phyloP scores from a whole-genome alignment of 2,329 filamentous ascomycete genomes.

The Lachnellula suecica region DNA sequence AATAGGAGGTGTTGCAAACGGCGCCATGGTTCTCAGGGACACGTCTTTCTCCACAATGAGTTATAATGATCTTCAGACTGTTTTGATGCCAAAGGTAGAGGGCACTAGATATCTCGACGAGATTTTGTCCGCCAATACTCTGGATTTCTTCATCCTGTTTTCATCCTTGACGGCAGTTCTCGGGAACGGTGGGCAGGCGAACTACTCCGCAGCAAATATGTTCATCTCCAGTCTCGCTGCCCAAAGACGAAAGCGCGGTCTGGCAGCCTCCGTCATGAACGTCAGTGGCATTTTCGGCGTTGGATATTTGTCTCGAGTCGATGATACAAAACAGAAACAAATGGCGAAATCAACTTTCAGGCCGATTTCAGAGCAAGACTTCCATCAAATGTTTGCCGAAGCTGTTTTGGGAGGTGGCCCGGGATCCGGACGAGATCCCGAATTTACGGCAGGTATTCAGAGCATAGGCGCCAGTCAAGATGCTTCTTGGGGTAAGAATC shows the following conservation, averaged over 20 bases:
- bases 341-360: background rate
- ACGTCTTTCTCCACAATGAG: conserved; percentile 31
- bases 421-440: background rate
- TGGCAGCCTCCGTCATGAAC: conserved; percentile 39
- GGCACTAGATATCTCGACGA: conserved; percentile 34
- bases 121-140: conserved; percentile 26
- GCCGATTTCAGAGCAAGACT: conserved; percentile 34
- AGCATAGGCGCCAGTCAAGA: background rate
- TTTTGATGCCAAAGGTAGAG: conserved; percentile 36
- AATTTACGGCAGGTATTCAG: conserved; percentile 1
- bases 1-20: conserved; percentile 43
- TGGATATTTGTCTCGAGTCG: conserved; percentile 35
- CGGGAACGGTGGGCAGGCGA: conserved; percentile 40
- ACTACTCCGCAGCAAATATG: conserved; percentile 45
- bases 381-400: conserved; percentile 43
- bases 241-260: conserved; percentile 37
- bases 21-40: conserved; percentile 44
- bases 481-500: background rate
- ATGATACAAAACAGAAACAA: background rate
- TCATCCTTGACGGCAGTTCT: conserved; percentile 31
- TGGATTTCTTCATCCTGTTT: conserved; percentile 41
- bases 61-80: conserved; percentile 24
- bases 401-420: conserved; percentile 34
- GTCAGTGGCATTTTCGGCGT: conserved; percentile 41
- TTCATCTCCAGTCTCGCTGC: conserved; percentile 41